phyloP scores from a whole-genome alignment of 192 early-diverging fungal genomes.

The Borealophlyctis nickersoniae region DNA sequence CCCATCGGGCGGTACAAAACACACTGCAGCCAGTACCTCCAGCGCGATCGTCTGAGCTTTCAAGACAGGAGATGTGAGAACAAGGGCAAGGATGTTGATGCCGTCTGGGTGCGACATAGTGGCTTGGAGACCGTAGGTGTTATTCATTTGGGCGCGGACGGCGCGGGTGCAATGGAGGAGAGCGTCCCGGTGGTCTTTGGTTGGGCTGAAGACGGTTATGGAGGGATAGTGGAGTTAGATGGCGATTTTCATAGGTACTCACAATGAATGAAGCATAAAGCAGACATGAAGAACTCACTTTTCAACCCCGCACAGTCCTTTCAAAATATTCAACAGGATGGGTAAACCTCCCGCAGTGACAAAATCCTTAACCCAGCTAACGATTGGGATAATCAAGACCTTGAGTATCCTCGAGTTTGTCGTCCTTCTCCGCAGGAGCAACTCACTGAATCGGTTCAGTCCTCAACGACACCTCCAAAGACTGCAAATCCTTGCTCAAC shows the following conservation, averaged over 20 bases:
- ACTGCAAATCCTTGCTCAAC: slow-evolving; percentile 21
- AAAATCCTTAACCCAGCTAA: slow-evolving; percentile 31
- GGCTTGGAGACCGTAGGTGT: slow-evolving; percentile 19
- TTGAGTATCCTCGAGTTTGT: no score
- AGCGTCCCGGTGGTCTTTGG: slow-evolving; percentile 12
- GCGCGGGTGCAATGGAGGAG: slow-evolving; percentile 14
- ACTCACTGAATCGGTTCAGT: slow-evolving; percentile 28
- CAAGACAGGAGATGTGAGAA: neutral
- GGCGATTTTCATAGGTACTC: no score
- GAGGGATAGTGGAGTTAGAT: no score
- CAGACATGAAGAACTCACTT: no score
- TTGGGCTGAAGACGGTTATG: no score
- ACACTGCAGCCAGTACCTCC: slow-evolving; percentile 27
- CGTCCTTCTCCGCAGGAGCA: no score
- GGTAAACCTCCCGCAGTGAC: slow-evolving; percentile 10
- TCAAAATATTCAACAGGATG: slow-evolving; percentile 12
- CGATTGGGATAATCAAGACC: slow-evolving; percentile 2
- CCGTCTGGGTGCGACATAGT: slow-evolving; percentile 5
- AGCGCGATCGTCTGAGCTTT: slow-evolving; percentile 13
- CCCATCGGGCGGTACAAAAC: slow-evolving; percentile 33
- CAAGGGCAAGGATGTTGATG: slow-evolving; percentile 19
- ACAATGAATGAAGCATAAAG: no score
- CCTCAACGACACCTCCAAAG: slow-evolving; percentile 23
- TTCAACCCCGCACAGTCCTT: slow-evolving; percentile 11
- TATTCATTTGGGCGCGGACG: slow-evolving; percentile 31